These are phyloP conservation scores for Fraxinus albicans DNA, from an alignment of 305 asterid species.

Conservation along the genomic window DNA sequence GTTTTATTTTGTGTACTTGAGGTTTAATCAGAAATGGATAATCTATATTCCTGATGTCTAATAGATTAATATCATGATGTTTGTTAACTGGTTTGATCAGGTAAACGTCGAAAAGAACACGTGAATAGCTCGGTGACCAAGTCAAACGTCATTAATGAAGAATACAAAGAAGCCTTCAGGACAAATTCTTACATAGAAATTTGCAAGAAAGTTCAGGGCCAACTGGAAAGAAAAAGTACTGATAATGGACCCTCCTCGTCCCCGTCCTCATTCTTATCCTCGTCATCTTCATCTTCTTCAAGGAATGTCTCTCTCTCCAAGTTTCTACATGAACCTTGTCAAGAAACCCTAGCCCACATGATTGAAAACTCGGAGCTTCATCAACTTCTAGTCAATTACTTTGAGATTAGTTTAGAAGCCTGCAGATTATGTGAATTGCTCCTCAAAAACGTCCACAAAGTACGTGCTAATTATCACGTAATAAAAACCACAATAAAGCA, in stretches of 20 bases:
- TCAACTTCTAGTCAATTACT: constrained; percentile 45
- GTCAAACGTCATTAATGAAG: constrained; percentile 46
- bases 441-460: constrained; percentile 43
- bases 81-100: constrained; percentile 26
- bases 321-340: constrained; percentile 35
- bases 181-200: constrained; percentile 71
- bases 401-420: constrained; percentile 54
- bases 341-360: constrained; percentile 35
- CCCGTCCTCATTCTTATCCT: not conserved
- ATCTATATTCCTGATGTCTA: not conserved
- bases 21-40: not conserved
- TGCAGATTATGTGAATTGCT: constrained; percentile 51
- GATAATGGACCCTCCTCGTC: constrained; percentile 30
- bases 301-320: constrained; percentile 27
- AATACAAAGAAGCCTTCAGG: constrained; percentile 65
- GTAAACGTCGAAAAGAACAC: constrained; percentile 27
- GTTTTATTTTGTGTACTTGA: not conserved
- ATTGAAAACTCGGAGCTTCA: constrained; percentile 29
- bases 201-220: constrained; percentile 43
- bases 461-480: constrained; percentile 28
- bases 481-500: constrained; percentile 29
- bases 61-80: not conserved
- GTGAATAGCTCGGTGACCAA: constrained; percentile 29
- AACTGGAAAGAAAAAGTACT: constrained; percentile 30
- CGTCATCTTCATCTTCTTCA: constrained; percentile 19